Base-by-base conservation (phyloP, 768 basidiomycete species). In the Boletus rubropictus region DNA sequence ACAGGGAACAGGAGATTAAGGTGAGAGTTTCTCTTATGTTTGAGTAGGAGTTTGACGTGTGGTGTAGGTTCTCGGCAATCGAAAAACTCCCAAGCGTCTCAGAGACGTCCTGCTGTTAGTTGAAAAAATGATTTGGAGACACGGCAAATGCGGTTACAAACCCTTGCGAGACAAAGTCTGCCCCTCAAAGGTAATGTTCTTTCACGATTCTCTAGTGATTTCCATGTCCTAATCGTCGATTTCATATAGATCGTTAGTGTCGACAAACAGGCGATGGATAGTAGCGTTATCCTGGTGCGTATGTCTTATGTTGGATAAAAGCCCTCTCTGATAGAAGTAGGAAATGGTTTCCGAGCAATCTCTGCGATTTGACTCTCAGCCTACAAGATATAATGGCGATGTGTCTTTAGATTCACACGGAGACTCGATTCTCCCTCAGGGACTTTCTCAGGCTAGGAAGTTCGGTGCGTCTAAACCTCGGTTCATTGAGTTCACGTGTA, bases 401-500 rank as follows among this genome's bases (percentile, higher is more conserved):
- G 59, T 69, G 5, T 82, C 84, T 3, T 52, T 80, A 22, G 79
- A 84, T 44, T 80, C 80, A 0, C 66, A 68, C 7, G 73, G 77
- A 14, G 72, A 76, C 29, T 64, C 73, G 3, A 70, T 82, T 29
- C 24, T 68, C 15, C 63, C 76, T 27, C 62, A 69, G 11, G 76
- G 77, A 1, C 59, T 71, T 9, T 75, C 77, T 10, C 74, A 79
- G 59, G 73, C 79, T 8, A 69, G 57, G 53, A 62, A 68, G 27
- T 64, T 76, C 25, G 69, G 67, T 1, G 69, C 67, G 43, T 50
- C 67, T 42, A 92, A 89, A 62, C 89, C 89, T 11, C 76, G 78
- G n/a, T 90, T 92, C 58, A 72, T 76, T 0, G 86, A 93, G 44
- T 93, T 86, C 60, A 72, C 79, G 1, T 92, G 84, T 57, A 74